Base-by-base conservation (phyloP, 2,329 filamentous ascomycete species). In the Talaromyces sp. region DNA sequence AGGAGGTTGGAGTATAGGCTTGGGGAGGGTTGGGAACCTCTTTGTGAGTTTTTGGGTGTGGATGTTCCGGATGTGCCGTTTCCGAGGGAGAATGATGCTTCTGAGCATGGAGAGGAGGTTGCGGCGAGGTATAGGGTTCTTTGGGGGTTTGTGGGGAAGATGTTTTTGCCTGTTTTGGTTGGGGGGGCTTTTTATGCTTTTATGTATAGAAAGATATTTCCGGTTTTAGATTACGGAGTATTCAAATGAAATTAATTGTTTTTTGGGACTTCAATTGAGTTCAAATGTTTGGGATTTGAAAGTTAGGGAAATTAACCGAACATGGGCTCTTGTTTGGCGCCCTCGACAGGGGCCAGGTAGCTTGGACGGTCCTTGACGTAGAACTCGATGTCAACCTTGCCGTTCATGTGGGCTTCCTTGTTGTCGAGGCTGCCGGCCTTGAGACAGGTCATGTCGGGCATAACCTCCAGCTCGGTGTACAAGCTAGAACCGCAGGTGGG, bases 371-470 rank as follows among this genome's bases (percentile, higher is more conserved):
- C 77, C 62, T 78, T 79, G 33, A 69, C 74, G 57, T 83, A 84
- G 46, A 83, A 80, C 67, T 84, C 82, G 10, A 82, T 72, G 8
- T 66, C 73, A 30, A 82, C 65, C 55, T 74, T 75, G 55, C 74
- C 66, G 2, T 67, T 68, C 27, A 80, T 61, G 42, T 72, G 73
- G 0, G 77, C 73, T 10, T 71, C 75, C 5, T 79, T 79, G 5
- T 75, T 75, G 47, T 84, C 80, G 22, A 84, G 63, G 1, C 72
- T 66, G 1, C 82, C 82, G 2, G 76, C 78, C 70, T 84, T 83
- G 61, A 84, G 66, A 55, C 73, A 73, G 8, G 75, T 73, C 57
- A 77, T 67, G 17, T 78, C 78, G 1, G 78, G 75, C 80, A 83
- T 80, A 37, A 82, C 46, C 24, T 83, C 81, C 22, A 82, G 70